Base-by-base conservation (phyloP, 176 grass and related monocot genomes). In the Ananas comosus region DNA sequence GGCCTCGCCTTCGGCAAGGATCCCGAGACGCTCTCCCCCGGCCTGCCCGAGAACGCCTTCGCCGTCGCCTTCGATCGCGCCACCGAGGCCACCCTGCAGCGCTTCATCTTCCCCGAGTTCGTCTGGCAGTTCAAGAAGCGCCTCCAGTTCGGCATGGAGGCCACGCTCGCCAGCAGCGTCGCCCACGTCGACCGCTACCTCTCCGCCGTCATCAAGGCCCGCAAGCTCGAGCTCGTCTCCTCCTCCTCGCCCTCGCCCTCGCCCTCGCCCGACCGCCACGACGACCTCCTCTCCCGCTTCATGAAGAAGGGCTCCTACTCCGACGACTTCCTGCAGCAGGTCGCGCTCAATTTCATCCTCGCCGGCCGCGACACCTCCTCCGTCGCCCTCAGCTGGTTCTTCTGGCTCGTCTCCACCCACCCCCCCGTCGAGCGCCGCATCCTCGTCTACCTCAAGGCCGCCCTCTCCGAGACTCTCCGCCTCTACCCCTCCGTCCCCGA, bases 321-420 rank as follows among this genome's bases (percentile, higher is more conserved):
- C 25, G 88, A 92, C 76, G 68, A 83, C 24, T 96, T 85, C 56
- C 86, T 96, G 53, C 92, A 96, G 81, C 88, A 89, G 48, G 92
- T 96, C n/a, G 92, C 86, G 61, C 92, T 96, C 73, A 96, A 92
- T 82, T 96, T 92, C 82, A 96, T 96, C 78, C 88, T 96, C 68
- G 88, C 92, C n/a, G 92, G 88, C 64, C 92, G 92, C 27, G 92
- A 96, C 86, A 96, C 92, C 48, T 96, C 92, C 76, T 91, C 88
- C 12, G 92, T 96, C 11, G 88, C 92, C 25, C 85, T 96, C 47
- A 92, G 88, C 81, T 96, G 88, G 92, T 96, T 96, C 87, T 96
- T 96, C 83, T 96, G 92, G 92, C 88, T 96, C 11, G 83, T 96
- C 51, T 92, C 92, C 70, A 92, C 88, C 18, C 88, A 96, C 59